These are phyloP conservation scores for Malbranchea zuffiana DNA, from an alignment of 2,329 filamentous ascomycete species.

Conservation along the genomic window DNA sequence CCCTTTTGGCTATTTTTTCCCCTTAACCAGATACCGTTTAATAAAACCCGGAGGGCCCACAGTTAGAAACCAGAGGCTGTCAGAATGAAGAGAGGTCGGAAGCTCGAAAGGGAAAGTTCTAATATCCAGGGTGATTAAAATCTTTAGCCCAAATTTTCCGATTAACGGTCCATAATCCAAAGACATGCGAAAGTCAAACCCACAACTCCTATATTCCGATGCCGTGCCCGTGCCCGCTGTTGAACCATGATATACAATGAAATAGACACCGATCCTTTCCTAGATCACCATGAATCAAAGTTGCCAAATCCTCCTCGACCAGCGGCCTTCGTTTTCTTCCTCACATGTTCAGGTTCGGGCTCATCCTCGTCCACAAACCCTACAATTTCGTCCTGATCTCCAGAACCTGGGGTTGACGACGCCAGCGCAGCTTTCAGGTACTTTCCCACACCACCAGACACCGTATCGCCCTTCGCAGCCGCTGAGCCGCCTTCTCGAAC, in stretches of 20 bases:
- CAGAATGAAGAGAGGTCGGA: too few relatives aligned
- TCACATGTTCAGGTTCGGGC: conserved; percentile 56
- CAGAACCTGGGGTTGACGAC: conserved; percentile 17
- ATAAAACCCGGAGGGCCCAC: too few relatives aligned
- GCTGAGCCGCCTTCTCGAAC: conserved; percentile 56
- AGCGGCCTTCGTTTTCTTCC: conserved; percentile 64
- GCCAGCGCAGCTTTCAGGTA: conserved; percentile 58
- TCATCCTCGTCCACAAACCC: conserved; percentile 52
- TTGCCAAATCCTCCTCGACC: conserved; percentile 68
- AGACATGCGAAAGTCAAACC: too few relatives aligned
- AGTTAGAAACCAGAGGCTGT: too few relatives aligned
- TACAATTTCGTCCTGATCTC: conserved; percentile 47
- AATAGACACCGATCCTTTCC: background rate
- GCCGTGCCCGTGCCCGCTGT: too few relatives aligned
- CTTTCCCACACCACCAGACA: conserved; percentile 57
- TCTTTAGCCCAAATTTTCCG: too few relatives aligned
- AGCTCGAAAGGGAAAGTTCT: too few relatives aligned
- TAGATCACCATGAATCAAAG: conserved; percentile 71
- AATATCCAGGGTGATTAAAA: too few relatives aligned
- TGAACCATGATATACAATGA: background rate
- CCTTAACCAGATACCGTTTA: too few relatives aligned
- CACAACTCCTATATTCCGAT: too few relatives aligned
- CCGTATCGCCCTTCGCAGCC: conserved; percentile 32
- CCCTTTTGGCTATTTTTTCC: too few relatives aligned
- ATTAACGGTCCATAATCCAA: too few relatives aligned